Conservation (phyloP, 1,284 basidiomycete species). For the Ceratobasidium papillatum region DNA sequence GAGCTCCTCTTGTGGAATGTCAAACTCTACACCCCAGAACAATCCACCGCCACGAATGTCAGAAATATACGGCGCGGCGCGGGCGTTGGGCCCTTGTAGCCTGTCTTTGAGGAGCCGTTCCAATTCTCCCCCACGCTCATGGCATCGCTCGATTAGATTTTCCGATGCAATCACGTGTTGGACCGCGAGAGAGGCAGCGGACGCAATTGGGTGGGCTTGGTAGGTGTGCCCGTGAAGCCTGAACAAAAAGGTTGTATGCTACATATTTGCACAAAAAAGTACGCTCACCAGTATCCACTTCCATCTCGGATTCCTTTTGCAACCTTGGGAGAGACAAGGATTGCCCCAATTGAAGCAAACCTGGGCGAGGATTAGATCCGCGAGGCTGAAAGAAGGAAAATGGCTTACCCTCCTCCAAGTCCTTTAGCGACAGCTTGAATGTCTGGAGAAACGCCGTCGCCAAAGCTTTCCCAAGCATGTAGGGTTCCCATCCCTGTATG, state of each 20-base stretch:
- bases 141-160: slow-evolving; percentile 72
- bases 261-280: background rate
- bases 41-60: slow-evolving; percentile 81
- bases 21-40: slow-evolving; percentile 84
- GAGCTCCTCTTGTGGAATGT: slow-evolving; percentile 59
- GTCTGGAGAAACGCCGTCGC: slow-evolving; percentile 78
- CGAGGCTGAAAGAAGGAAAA: too few relatives aligned
- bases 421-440: slow-evolving; percentile 88
- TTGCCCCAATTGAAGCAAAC: slow-evolving; percentile 83
- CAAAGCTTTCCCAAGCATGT: slow-evolving; percentile 85
- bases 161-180: slow-evolving; percentile 74
- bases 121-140: slow-evolving; percentile 69
- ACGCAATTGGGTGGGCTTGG: slow-evolving; percentile 78
- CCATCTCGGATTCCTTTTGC: slow-evolving; percentile 71
- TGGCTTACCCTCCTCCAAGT: slow-evolving; percentile 78
- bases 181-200: slow-evolving; percentile 81
- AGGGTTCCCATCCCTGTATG: slow-evolving; percentile 77
- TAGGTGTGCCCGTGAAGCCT: slow-evolving; percentile 83
- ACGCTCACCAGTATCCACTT: slow-evolving; percentile 68
- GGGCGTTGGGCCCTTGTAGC: slow-evolving; percentile 62
- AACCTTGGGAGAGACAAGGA: slow-evolving; percentile 76
- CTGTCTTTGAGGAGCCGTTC: slow-evolving; percentile 63
- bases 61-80: slow-evolving; percentile 70
- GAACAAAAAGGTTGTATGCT: slow-evolving; percentile 41
- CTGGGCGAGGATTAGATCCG: slow-evolving; percentile 53